Conservation (phyloP, 495 filamentous ascomycete genomes). For the Filosporella fistucella region DNA sequence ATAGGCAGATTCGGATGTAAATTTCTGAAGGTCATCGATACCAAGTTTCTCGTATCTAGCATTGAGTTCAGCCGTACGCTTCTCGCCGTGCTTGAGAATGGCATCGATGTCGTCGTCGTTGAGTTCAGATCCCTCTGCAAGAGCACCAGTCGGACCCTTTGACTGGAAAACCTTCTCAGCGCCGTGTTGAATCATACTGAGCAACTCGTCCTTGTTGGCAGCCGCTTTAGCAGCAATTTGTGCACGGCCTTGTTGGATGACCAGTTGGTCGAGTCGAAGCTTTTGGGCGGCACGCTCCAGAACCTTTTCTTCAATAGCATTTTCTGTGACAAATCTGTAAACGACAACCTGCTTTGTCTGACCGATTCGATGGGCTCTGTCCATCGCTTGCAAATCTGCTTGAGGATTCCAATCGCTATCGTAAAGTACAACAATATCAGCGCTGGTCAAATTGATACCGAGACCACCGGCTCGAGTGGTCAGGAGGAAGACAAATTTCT, state of each 20-base stretch:
- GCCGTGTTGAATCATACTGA: conserved; percentile 98
- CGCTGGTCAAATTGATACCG: conserved; percentile 96
- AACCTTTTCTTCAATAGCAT: conserved; percentile 98
- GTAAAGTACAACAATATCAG: conserved; percentile 96
- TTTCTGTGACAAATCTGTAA: conserved; percentile 94
- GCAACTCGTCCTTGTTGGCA: conserved; percentile 90
- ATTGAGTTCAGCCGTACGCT: conserved; percentile 83
- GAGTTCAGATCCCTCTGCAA: conserved; percentile 57
- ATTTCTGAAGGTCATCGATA: conserved; percentile 96
- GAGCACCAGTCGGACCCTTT: conserved; percentile 51
- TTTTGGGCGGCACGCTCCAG: conserved; percentile 97
- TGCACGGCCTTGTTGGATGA: conserved; percentile 97
- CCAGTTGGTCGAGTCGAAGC: conserved; percentile 93
- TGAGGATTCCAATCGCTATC: conserved; percentile 99
- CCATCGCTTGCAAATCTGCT: conserved; percentile 98
- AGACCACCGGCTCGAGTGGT: conserved; percentile 95
- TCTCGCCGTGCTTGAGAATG: conserved; percentile 82
- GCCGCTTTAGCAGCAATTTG: conserved; percentile 83
- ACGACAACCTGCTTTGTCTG: conserved; percentile 98
- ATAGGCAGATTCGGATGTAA: conserved; percentile 95
- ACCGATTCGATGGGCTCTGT: conserved; percentile 95
- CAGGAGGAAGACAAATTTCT: conserved; percentile 97
- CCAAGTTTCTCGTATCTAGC: conserved; percentile 96
- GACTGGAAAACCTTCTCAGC: conserved; percentile 87
- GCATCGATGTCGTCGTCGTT: conserved; percentile 85